Conservation (phyloP, 352 stramenopile genomes). For the Phytopythium vexans region DNA sequence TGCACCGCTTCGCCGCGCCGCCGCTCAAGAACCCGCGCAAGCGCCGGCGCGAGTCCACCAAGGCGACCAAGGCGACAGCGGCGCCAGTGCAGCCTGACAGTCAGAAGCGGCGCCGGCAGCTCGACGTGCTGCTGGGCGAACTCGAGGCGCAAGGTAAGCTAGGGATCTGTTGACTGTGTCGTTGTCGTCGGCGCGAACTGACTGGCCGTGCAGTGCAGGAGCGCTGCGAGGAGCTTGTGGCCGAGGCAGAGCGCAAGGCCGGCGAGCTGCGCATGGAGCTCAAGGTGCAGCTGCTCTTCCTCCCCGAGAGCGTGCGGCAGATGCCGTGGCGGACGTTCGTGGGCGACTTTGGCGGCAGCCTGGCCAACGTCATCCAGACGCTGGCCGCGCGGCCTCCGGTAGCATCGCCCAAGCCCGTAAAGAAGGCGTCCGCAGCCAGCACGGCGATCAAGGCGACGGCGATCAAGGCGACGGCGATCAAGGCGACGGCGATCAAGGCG, state of each 20-base stretch:
- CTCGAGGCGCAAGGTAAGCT: slow-evolving; percentile 57
- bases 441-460: slow-evolving; percentile 2
- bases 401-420: slow-evolving; percentile 8
- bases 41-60: slow-evolving; percentile 13
- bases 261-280: slow-evolving; percentile 72
- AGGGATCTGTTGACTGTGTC: neutral
- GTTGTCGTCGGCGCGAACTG: neutral
- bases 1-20: slow-evolving; percentile 25
- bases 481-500: slow-evolving; percentile 3
- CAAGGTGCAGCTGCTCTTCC: slow-evolving; percentile 73
- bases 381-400: slow-evolving; percentile 23
- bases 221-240: slow-evolving; percentile 49
- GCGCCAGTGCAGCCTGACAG: slow-evolving; percentile 21
- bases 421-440: neutral
- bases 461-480: neutral
- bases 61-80: neutral
- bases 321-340: slow-evolving; percentile 83
- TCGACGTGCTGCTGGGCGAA: slow-evolving; percentile 46
- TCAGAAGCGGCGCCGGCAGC: slow-evolving; percentile 32
- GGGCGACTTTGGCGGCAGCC: slow-evolving; percentile 69
- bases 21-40: slow-evolving; percentile 21
- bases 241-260: slow-evolving; percentile 48
- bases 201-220: slow-evolving; percentile 49
- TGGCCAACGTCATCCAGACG: slow-evolving; percentile 71
- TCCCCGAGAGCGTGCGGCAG: slow-evolving; percentile 64